Evolutionary conservation across 257 asterid genomes (phyloP), one percentile per base, ranked within the genome.

Genomic region (Prunella vulgaris): DNA sequence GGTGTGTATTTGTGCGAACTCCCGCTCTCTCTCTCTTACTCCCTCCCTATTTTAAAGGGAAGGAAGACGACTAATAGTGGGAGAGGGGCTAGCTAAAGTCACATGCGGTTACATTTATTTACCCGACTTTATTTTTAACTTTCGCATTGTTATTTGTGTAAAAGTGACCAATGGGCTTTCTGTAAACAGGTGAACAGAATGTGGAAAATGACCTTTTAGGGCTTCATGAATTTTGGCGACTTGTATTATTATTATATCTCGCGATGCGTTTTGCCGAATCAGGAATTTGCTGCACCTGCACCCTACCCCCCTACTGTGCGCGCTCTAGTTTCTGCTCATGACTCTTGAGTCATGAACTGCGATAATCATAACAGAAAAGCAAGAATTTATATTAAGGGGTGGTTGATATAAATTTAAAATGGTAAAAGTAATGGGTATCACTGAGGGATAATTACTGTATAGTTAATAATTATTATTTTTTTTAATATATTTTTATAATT

Each of bases 1-100:
- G 73, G 57, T 56, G 81, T 76, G 61, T 60, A 58, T 69, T 35
- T 56, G 42, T 37, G 65, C 64, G 15, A 62, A 71, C 89, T 84
- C 89, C 89, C 86, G 88, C 86, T 81, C 77, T 81, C 83, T 69
- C 86, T 24, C 30, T 40, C 27, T 21, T 80, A 76, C 72, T 80
- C 79, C 64, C 82, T 66, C 69, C 67, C 14, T 32, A 14, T 72
- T 81, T 83, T 77, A 70, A 79, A 77, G 76, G 58, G 58, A 1
- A 51, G 62, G 74, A 0, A 33, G 60, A 42, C 25, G 52, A 71
- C 78, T 18, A 18, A 64, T 22, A 44, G 75, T 60, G 63, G 48
- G 68, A 63, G 70, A 22, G 17, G 72, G 79, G 77, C 24, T 74
- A 51, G 77, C 79, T 77, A 74, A 18, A 32, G 21, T 64, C 51